These are phyloP conservation scores for Cercophora newfieldiana DNA, from an alignment of 495 filamentous ascomycete species.

Conservation along the genomic window DNA sequence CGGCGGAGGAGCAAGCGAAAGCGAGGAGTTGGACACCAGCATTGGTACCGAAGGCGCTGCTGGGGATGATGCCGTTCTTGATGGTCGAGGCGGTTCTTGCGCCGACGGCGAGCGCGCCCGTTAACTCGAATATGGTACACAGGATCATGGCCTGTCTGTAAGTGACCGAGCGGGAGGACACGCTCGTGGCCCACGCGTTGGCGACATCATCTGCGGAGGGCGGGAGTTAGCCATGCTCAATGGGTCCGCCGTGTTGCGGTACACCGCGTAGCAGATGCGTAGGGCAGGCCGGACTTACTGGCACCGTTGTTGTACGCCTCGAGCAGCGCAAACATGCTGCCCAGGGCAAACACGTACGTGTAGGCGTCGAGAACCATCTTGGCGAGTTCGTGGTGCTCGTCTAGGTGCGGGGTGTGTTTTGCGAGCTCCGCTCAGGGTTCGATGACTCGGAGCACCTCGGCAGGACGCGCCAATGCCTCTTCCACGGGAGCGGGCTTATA, in stretches of 20 bases:
- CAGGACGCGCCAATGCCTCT: background rate
- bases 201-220: slow-evolving; percentile 65
- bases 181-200: slow-evolving; percentile 71
- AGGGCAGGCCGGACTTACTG: slow-evolving; percentile 13
- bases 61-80: slow-evolving; percentile 63
- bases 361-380: slow-evolving; percentile 53
- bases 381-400: slow-evolving; percentile 3
- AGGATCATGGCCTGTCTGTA: slow-evolving; percentile 66
- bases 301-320: slow-evolving; percentile 68
- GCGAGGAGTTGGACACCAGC: slow-evolving; percentile 61
- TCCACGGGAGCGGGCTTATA: background rate
- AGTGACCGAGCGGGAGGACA: slow-evolving; percentile 66
- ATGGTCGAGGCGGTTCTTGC: slow-evolving; percentile 67
- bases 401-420: background rate
- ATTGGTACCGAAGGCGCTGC: slow-evolving; percentile 51
- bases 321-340: slow-evolving; percentile 72
- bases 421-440: background rate
- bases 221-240: background rate
- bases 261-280: background rate
- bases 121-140: slow-evolving; percentile 65
- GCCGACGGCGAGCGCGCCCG: slow-evolving; percentile 62
- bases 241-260: background rate
- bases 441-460: background rate
- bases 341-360: slow-evolving; percentile 71
- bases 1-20: slow-evolving; percentile 60